Conservation (phyloP, 768 basidiomycete species). For the Megacollybia marginata region DNA sequence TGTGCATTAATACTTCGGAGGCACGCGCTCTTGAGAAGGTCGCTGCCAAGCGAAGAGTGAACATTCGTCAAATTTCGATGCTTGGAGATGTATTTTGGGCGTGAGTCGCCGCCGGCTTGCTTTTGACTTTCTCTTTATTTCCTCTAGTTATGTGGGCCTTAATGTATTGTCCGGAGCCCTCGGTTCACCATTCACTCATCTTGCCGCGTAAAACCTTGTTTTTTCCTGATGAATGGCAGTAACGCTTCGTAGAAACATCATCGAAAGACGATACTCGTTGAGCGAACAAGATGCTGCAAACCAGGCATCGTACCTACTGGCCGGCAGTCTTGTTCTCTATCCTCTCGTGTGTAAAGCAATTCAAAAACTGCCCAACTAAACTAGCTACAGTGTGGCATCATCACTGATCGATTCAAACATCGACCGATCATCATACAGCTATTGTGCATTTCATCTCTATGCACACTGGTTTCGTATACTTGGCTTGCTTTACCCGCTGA, state of each 20-base stretch:
- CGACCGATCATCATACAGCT: slow-evolving; percentile 53
- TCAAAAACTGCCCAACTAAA: background rate
- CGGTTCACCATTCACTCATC: slow-evolving; percentile 74
- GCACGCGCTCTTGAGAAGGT: slow-evolving; percentile 58
- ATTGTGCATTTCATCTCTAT: slow-evolving; percentile 46
- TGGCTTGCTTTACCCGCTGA: slow-evolving; percentile 61
- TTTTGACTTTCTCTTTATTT: slow-evolving; percentile 3
- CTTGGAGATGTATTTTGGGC: slow-evolving; percentile 78
- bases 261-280: slow-evolving; percentile 59
- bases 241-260: slow-evolving; percentile 47
- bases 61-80: slow-evolving; percentile 50
- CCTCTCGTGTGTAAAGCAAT: slow-evolving; percentile 43
- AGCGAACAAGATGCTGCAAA: slow-evolving; percentile 53
- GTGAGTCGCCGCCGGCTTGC: slow-evolving; percentile 27
- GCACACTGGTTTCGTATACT: slow-evolving; percentile 53
- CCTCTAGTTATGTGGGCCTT: slow-evolving; percentile 57
- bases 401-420: slow-evolving; percentile 53
- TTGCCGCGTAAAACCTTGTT: slow-evolving; percentile 49
- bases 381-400: slow-evolving; percentile 46
- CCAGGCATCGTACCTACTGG: slow-evolving; percentile 65
- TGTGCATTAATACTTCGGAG: slow-evolving; percentile 41
- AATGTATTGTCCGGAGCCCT: slow-evolving; percentile 71
- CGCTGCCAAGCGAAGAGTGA: slow-evolving; percentile 57
- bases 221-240: background rate
- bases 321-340: slow-evolving; percentile 62